Evolutionary conservation across 352 stramenopile genomes (phyloP).

Genomic region (Globisporangium camurandrum): DNA sequence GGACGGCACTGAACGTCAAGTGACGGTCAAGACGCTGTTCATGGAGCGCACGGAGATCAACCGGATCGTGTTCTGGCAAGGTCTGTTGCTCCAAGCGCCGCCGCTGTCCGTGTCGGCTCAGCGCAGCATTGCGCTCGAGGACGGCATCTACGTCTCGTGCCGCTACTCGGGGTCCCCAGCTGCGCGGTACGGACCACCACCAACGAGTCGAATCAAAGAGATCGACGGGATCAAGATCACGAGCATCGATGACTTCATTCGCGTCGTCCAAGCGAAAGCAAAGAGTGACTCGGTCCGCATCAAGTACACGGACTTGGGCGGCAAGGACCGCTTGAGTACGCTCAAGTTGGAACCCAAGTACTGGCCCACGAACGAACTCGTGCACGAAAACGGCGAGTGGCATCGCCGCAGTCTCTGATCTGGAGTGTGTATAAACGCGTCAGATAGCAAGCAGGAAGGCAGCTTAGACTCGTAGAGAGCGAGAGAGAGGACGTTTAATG

Average conservation of each 20-base stretch:
- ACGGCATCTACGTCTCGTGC: constrained; percentile 84
- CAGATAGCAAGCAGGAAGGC: background rate
- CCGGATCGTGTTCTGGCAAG: constrained; percentile 89
- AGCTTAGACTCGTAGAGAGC: no score
- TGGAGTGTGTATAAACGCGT: background rate
- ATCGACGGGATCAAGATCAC: constrained; percentile 84
- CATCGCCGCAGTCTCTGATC: constrained; percentile 41
- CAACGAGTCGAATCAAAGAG: constrained; percentile 87
- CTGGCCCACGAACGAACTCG: constrained; percentile 85
- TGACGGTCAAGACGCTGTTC: constrained; percentile 71
- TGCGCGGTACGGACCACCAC: constrained; percentile 82
- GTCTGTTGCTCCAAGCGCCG: constrained; percentile 82
- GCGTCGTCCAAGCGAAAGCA: constrained; percentile 57
- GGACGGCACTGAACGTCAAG: constrained; percentile 56
- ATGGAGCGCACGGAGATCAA: constrained; percentile 86
- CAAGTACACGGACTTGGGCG: constrained; percentile 86
- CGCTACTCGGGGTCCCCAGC: constrained; percentile 84
- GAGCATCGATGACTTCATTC: constrained; percentile 86
- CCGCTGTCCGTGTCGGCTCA: constrained; percentile 83
- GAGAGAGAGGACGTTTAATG: no score
- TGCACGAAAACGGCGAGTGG: constrained; percentile 74
- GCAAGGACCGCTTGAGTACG: constrained; percentile 81
- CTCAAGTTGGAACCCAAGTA: constrained; percentile 88
- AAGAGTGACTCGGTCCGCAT: constrained; percentile 76
- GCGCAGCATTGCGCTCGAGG: constrained; percentile 71